Evolutionary conservation across 108 stramenopile species (phyloP).

Genomic region (Seminavis robusta): DNA sequence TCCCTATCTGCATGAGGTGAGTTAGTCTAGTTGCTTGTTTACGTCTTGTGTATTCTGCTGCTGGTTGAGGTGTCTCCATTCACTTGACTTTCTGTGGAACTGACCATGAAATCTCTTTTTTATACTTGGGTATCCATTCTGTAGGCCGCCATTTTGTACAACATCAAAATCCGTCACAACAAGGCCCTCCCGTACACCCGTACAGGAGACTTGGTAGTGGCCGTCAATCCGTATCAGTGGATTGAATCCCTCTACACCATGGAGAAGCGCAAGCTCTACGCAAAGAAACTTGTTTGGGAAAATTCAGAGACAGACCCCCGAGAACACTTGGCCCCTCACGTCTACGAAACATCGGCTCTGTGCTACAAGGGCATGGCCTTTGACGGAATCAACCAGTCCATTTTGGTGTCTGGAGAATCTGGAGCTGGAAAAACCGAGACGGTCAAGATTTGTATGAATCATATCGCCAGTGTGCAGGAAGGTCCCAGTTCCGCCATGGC

Average conservation of each 20-base stretch:
- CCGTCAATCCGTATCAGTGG: conserved; percentile 95
- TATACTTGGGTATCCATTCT: neutral
- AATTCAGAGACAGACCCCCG: conserved; percentile 37
- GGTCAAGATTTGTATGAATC: conserved; percentile 91
- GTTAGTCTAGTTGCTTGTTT: conserved; percentile 2
- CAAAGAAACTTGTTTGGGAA: conserved; percentile 63
- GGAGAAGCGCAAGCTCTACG: conserved; percentile 62
- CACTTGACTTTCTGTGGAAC: neutral
- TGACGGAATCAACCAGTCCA: conserved; percentile 68
- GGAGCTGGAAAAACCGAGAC: conserved; percentile 96
- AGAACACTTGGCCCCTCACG: conserved; percentile 57
- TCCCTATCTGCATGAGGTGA: conserved; percentile 79
- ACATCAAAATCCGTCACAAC: conserved; percentile 73
- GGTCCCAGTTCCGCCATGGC: conserved; percentile 25
- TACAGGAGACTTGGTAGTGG: conserved; percentile 91
- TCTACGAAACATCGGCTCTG: conserved; percentile 78
- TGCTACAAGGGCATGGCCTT: conserved; percentile 75
- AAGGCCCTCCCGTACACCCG: conserved; percentile 85
- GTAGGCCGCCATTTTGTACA: conserved; percentile 58
- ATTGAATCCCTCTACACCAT: conserved; percentile 75
- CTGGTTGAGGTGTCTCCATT: neutral
- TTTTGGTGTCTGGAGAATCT: conserved; percentile 88
- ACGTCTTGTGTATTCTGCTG: too few species aligned
- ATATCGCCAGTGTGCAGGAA: conserved; percentile 68
- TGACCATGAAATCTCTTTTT: neutral